Percentiles rank a stretch among this genome's conserved stretches.
Conservation (phyloP, 495 filamentous ascomycete genomes). For the Lindgomyces ingoldianus region DNA sequence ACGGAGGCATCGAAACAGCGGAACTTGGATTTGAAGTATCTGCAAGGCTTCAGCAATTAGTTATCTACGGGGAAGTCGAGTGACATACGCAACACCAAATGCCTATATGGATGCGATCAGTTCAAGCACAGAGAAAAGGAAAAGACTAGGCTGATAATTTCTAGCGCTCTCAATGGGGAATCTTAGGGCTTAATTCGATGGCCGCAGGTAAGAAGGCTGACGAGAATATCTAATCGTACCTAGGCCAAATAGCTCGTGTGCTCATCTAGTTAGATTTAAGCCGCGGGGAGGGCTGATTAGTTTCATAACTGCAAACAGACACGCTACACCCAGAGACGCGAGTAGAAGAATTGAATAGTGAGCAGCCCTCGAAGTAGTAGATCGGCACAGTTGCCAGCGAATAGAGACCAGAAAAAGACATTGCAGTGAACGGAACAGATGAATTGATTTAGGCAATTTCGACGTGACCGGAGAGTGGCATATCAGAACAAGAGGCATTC, state of each 20-base stretch:
- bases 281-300: not conserved
- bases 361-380: slow-evolving; percentile 57
- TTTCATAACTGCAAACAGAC: slow-evolving; percentile 54
- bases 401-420: too few species aligned
- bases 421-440: too few species aligned
- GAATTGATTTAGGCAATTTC: too few species aligned
- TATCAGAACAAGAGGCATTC: too few species aligned
- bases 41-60: slow-evolving; percentile 28
- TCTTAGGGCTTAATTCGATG: slow-evolving; percentile 42
- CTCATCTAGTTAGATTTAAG: not conserved
- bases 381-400: slow-evolving; percentile 42
- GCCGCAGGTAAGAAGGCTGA: slow-evolving; percentile 63
- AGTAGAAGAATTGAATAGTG: slow-evolving; percentile 60
- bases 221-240: slow-evolving; percentile 62
- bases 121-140: slow-evolving; percentile 64
- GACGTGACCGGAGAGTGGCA: not conserved
- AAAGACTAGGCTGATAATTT: slow-evolving; percentile 52
- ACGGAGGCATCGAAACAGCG: slow-evolving; percentile 64
- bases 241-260: too few species aligned
- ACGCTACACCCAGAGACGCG: slow-evolving; percentile 58
- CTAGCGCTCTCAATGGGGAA: slow-evolving; percentile 48
- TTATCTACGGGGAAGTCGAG: not conserved
- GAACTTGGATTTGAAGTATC: slow-evolving; percentile 64
- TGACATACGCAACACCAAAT: slow-evolving; percentile 55
- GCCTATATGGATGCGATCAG: slow-evolving; percentile 57